Percentiles rank a stretch among this genome's conserved stretches.
These are phyloP conservation scores for Staphylotrichum tortipilum DNA, from an alignment of 495 filamentous ascomycete genomes.

Conservation along the genomic window DNA sequence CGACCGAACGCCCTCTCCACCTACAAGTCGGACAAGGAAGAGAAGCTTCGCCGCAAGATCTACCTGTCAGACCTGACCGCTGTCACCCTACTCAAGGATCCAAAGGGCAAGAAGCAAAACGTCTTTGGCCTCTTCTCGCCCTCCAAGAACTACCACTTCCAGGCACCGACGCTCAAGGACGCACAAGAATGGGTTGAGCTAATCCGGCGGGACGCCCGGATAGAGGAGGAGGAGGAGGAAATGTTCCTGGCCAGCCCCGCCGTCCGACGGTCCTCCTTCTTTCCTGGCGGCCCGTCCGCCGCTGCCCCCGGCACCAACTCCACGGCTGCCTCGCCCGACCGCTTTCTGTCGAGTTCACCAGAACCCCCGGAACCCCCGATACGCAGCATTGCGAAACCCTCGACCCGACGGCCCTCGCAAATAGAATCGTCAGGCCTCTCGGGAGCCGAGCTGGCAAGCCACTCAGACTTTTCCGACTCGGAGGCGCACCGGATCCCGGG, in stretches of 20 bases:
- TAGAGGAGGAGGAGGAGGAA: slow-evolving; percentile 78
- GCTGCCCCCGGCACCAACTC: slow-evolving; percentile 2
- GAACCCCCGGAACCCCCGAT: slow-evolving; percentile 41
- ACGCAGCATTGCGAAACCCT: slow-evolving; percentile 23
- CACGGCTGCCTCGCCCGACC: slow-evolving; percentile 22
- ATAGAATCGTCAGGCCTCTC: slow-evolving; percentile 65
- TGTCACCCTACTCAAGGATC: slow-evolving; percentile 77
- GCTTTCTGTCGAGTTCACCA: slow-evolving; percentile 52
- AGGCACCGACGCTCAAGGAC: slow-evolving; percentile 62
- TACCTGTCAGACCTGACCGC: slow-evolving; percentile 85
- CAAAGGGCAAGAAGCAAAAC: slow-evolving; percentile 68
- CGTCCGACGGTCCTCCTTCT: slow-evolving; percentile 31
- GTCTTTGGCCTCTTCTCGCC: slow-evolving; percentile 93
- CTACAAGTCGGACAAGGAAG: slow-evolving; percentile 86
- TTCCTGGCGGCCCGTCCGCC: slow-evolving; percentile 5
- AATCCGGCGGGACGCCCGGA: slow-evolving; percentile 68
- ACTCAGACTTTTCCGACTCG: slow-evolving; percentile 83
- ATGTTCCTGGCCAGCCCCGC: slow-evolving; percentile 59
- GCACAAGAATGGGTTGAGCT: slow-evolving; percentile 80
- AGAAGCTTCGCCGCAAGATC: slow-evolving; percentile 79
- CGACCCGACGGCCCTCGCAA: slow-evolving; percentile 40
- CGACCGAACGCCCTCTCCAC: slow-evolving; percentile 89
- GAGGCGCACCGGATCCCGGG: slow-evolving; percentile 36
- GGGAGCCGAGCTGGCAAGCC: slow-evolving; percentile 76
- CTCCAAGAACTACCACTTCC: slow-evolving; percentile 82